Evolutionary conservation across 2,329 filamentous ascomycete species (phyloP), one percentile per base, ranked within the genome.

Genomic region (Microdochium trichocladiopsis): DNA sequence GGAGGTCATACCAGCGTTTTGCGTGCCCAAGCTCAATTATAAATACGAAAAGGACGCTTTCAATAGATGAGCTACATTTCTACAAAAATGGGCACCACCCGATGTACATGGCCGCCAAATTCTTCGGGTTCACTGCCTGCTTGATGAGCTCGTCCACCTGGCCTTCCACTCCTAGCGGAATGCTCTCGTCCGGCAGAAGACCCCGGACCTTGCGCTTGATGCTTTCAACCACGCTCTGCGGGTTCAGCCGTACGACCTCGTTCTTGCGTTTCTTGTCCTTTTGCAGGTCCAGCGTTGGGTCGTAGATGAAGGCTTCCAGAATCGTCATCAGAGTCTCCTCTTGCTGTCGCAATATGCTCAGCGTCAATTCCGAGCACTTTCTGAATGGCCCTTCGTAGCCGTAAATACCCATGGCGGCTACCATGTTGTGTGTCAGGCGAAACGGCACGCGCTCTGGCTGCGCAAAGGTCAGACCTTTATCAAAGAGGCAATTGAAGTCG

Each of bases 401-500:
- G 64, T 95, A 93, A 22, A 95, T 86, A 4, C 94, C 94, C 84
- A 99, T 97, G 11, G 94, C 95, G 57, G 95, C 90, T 33, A 95
- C 83, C 93, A 99, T 97, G 71, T 99, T 99, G 76, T 96, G 93
- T 3, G 94, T 99, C 43, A 99, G 78, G 16, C 95, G 88, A 77
- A 99, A 99, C 2, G 94, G 95, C 1, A 99, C 94, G 25, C 88
- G 78, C 69, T 99, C 94, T 0, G 94, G 93, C 68, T 95, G 95
- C 56, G 91, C 87, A 66, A 99, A 97, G 0, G 92, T 96, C 41
- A 93, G 80, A 1, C 94, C 94, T 65, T 99, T 99, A 74, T 99
- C 95, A 67, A 99, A 99, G 4, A 99, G 83, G 69, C 95, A 99
- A 72, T 99, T 99, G 78, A 99, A 99, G 71, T 99, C 94, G 47